Evolutionary conservation across 1,284 basidiomycete genomes (phyloP), one percentile per base, ranked within the genome.

Genomic region (Sporisorium scitamineum): DNA sequence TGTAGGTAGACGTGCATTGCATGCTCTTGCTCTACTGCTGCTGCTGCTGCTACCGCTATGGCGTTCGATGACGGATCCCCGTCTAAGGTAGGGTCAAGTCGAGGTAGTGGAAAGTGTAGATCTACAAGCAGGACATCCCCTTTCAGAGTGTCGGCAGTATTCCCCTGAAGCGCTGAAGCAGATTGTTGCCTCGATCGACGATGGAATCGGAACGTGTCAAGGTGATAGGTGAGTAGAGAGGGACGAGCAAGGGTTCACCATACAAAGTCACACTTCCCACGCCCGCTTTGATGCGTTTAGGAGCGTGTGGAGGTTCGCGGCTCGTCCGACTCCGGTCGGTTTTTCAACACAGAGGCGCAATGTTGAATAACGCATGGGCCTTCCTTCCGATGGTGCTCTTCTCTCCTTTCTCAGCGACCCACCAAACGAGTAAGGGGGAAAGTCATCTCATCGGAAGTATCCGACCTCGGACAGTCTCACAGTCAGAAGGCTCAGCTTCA

Each of bases 1-100:
- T 80, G 73, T 8, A 80, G 59, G 48, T 80, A 80, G 72, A 80
- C 80, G 64, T 80, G 80, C 76, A 81, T 80, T 48, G 73, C 73
- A 76, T 76, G 63, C 29, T 62, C 60, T 31, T 41, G 34, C 37
- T 34, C 16, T 20, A 51, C 29, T 29, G 54, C 47, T 48, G 51
- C 20, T 22, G 37, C 27, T 34, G 54, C 42, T 50, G 52, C 24
- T 24, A 26, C 42, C 44, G 52, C 24, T 24, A 26, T 16, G 52
- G n/a, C 41, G 31, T 18, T 6, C 31, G 42, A 24, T 54, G n/a
- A 27, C 37, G 29, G 9, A 5, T 26, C 31, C 14, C 32, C 18
- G 50, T 42, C 27, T 41, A 42, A 31, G 18, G 26, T 14, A 24
- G 37, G n/a, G 20, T 44, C 27, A 39, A 44, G 31, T 22, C 22